Evolutionary conservation across 2,329 filamentous ascomycete genomes (phyloP).

Genomic region (Cytospora schulzeri): DNA sequence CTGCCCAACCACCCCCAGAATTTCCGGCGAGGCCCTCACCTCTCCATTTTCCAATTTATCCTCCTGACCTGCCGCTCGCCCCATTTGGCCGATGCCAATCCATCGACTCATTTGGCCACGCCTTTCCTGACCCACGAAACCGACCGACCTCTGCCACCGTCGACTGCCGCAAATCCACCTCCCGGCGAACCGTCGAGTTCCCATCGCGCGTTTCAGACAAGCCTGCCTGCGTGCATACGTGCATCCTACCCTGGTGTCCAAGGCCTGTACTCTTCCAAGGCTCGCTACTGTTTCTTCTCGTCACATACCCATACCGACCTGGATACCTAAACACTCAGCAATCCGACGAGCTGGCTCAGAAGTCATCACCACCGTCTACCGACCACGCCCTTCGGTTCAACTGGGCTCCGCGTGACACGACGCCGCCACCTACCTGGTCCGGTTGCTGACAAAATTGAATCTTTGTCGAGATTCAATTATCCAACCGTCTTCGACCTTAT

Average conservation of each 20-base stretch:
- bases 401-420: slow-evolving; percentile 19
- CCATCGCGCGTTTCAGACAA: slow-evolving; percentile 24
- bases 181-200: slow-evolving; percentile 14
- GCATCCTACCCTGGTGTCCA: slow-evolving; percentile 10
- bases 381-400: slow-evolving; percentile 20
- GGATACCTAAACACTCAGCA: slow-evolving; percentile 6
- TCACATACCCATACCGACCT: slow-evolving; percentile 9
- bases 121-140: slow-evolving; percentile 17
- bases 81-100: slow-evolving; percentile 20
- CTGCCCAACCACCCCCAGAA: background rate
- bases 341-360: slow-evolving; percentile 27
- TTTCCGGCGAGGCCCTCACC: slow-evolving; percentile 7
- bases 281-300: slow-evolving; percentile 15
- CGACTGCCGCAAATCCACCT: slow-evolving; percentile 20
- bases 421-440: slow-evolving; percentile 7
- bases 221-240: slow-evolving; percentile 4
- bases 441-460: slow-evolving; percentile 13
- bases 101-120: slow-evolving; percentile 24
- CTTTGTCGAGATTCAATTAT: slow-evolving; percentile 14
- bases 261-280: background rate
- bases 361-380: slow-evolving; percentile 18
- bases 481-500: slow-evolving; percentile 15
- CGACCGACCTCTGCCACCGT: slow-evolving; percentile 9
- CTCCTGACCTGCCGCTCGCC: slow-evolving; percentile 16
- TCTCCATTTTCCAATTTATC: slow-evolving; percentile 16